Percentiles rank a stretch among this genome's conserved stretches.
These are phyloP conservation scores for Chara braunii DNA, from an alignment of 139 green algal genomes.

Conservation along the genomic window DNA sequence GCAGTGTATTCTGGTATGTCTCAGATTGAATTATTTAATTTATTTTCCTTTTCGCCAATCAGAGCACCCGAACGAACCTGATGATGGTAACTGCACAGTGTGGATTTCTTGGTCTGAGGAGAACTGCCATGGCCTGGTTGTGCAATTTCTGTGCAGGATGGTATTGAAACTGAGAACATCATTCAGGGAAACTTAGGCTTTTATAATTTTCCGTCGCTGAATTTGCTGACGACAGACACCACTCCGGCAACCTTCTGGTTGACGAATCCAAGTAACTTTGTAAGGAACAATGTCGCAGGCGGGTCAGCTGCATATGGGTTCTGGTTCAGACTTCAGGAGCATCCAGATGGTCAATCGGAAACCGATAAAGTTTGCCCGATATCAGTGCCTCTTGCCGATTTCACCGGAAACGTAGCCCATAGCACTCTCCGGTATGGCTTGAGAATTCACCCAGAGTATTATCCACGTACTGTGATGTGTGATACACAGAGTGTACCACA, in stretches of 20 bases:
- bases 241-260: conserved; percentile 67
- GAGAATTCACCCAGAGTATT: conserved; percentile 12
- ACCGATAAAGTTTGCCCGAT: conserved; percentile 15
- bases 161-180: conserved; percentile 46
- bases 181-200: conserved; percentile 60
- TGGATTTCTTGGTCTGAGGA: too few relatives aligned
- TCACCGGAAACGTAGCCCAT: conserved; percentile 37
- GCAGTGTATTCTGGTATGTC: too few relatives aligned
- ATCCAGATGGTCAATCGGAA: conserved; percentile 3
- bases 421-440: conserved; percentile 25
- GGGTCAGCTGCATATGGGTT: conserved; percentile 38
- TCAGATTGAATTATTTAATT: too few relatives aligned
- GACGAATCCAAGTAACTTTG: conserved; percentile 67
- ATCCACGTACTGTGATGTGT: not conserved
- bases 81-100: too few relatives aligned
- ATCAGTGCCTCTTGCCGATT: conserved; percentile 11
- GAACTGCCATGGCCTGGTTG: too few relatives aligned
- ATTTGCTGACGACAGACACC: conserved; percentile 44
- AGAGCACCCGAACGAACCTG: too few relatives aligned
- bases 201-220: conserved; percentile 30
- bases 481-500: not conserved
- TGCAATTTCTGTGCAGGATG: conserved; percentile 46
- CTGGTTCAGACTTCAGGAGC: conserved; percentile 24
- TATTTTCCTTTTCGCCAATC: too few relatives aligned
- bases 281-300: conserved; percentile 48